Conservation (phyloP, 1,139 yeast species). For the Zygosaccharomyces pseudobailii region DNA sequence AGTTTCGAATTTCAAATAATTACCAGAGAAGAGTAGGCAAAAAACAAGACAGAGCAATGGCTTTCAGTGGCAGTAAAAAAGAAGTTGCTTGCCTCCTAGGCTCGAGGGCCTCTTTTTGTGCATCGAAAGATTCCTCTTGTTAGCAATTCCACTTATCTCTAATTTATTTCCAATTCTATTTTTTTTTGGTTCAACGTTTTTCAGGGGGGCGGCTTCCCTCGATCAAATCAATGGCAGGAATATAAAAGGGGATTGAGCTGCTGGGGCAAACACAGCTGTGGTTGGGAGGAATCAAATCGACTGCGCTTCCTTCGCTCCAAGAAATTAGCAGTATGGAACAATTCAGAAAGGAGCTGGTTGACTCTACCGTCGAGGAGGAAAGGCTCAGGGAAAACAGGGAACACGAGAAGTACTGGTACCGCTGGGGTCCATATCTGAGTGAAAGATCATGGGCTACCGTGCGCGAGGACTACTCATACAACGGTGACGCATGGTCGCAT, state of each 20-base stretch:
- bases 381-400: constrained; percentile 58
- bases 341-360: constrained; percentile 29
- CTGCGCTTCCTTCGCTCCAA: no score
- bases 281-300: no score
- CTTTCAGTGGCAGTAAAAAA: no score
- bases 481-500: constrained; percentile 91
- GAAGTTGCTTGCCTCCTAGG: no score
- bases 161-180: neutral
- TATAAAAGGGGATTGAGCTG: neutral
- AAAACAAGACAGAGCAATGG: no score
- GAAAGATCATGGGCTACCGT: constrained; percentile 95
- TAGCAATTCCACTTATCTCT: neutral
- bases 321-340: constrained; percentile 14
- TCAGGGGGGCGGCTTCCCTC: neutral
- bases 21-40: no score
- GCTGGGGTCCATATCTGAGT: constrained; percentile 91
- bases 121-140: neutral
- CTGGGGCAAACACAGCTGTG: no score
- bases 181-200: neutral
- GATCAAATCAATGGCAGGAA: neutral
- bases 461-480: constrained; percentile 80
- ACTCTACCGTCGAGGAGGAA: constrained; percentile 58
- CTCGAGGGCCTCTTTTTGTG: neutral
- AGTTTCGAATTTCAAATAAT: no score
- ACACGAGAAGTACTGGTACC: constrained; percentile 64